A percentile compares a stretch with the other conserved stretches of the same genome.
Evolutionary conservation across 2,329 filamentous ascomycete genomes (phyloP).

Genomic region (Diaporthe citri): DNA sequence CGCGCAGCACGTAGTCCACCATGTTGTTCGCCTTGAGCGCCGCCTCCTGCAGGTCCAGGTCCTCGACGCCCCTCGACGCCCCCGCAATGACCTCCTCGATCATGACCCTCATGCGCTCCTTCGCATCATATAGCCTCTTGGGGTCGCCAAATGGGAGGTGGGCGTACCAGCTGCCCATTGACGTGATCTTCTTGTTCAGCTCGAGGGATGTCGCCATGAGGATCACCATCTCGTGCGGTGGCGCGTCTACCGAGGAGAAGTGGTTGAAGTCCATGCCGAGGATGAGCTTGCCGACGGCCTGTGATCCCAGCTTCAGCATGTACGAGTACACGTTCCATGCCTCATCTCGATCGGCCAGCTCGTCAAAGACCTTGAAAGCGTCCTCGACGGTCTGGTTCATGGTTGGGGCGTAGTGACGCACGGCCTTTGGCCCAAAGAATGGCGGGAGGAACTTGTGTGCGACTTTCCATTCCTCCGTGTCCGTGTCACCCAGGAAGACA

Average conservation of each 20-base stretch:
- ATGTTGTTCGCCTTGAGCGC: conserved; percentile 61
- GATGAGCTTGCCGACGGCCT: conserved; percentile 59
- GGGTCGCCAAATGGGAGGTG: conserved; percentile 70
- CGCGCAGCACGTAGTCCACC: conserved; percentile 65
- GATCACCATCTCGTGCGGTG: conserved; percentile 63
- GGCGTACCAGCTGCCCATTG: conserved; percentile 67
- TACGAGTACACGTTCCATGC: conserved; percentile 63
- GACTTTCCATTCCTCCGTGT: conserved; percentile 61
- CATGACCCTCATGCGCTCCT: conserved; percentile 51
- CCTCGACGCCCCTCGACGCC: conserved; percentile 54
- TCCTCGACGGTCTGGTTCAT: conserved; percentile 69
- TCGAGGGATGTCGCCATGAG: conserved; percentile 63
- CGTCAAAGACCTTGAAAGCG: conserved; percentile 62
- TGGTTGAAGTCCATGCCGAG: conserved; percentile 61
- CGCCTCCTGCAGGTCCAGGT: conserved; percentile 61
- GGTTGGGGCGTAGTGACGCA: conserved; percentile 69
- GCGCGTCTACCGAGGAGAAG: conserved; percentile 58
- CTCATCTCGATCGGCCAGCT: conserved; percentile 61
- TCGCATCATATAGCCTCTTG: conserved; percentile 53
- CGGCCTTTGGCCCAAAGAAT: conserved; percentile 69
- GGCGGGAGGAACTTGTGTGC: conserved; percentile 74
- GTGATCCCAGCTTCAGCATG: conserved; percentile 63
- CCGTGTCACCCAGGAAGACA: conserved; percentile 64
- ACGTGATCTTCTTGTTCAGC: conserved; percentile 70
- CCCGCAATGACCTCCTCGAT: conserved; percentile 54